Percentiles rank a stretch among this genome's conserved stretches.
Evolutionary conservation across 1,284 basidiomycete species (phyloP).

Genomic region (Fistulina hepatica): DNA sequence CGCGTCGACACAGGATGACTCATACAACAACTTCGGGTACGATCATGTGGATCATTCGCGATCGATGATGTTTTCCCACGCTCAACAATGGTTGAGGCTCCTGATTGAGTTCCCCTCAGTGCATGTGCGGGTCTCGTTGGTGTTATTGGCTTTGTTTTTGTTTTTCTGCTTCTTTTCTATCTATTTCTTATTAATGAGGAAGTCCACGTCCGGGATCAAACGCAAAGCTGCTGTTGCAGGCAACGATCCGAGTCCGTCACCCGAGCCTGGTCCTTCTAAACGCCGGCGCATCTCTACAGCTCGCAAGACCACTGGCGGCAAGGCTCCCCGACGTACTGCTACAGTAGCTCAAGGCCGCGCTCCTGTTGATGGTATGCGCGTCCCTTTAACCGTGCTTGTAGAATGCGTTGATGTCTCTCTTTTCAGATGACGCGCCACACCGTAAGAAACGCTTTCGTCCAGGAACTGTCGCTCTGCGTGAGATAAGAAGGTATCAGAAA

Average conservation of each 20-base stretch:
- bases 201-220: constrained; percentile 7
- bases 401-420: constrained; percentile 6
- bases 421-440: constrained; percentile 6
- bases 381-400: neutral
- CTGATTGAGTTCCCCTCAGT: too few species aligned
- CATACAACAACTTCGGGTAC: too few species aligned
- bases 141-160: too few species aligned
- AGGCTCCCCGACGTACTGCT: constrained; percentile 26
- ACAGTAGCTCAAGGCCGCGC: constrained; percentile 9
- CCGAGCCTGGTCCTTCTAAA: constrained; percentile 35
- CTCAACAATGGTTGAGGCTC: too few species aligned
- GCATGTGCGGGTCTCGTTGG: too few species aligned
- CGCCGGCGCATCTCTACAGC: constrained; percentile 51
- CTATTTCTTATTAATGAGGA: constrained; percentile 10
- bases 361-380: too few species aligned
- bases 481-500: constrained; percentile 92
- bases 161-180: constrained; percentile 1
- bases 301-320: constrained; percentile 65
- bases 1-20: too few species aligned
- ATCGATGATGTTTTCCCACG: too few species aligned
- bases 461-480: constrained; percentile 80
- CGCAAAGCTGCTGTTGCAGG: constrained; percentile 9
- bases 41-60: too few species aligned
- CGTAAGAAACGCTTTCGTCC: constrained; percentile 66
- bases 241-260: constrained; percentile 23